Base-by-base conservation (phyloP, 2,329 filamentous ascomycete genomes). In the Xylaria digitata region DNA sequence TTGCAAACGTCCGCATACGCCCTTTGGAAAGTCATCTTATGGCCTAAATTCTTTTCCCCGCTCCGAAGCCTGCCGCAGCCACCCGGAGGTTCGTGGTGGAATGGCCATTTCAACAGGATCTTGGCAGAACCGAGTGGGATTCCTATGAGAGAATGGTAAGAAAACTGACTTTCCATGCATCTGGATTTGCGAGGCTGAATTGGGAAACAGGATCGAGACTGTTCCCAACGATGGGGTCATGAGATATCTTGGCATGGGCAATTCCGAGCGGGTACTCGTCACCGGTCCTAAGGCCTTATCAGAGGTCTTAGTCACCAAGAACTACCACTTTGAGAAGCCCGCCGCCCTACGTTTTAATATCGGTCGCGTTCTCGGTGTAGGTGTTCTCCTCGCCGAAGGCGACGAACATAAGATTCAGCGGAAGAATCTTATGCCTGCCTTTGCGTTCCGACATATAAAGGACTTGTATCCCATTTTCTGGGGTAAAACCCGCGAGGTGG, bases 391-490 rank as follows among this genome's bases (percentile, higher is more conserved):
- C 11, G 92, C 93, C 1, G 94, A 97, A 79, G 94, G 94, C n/a
- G 92, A 96, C 13, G 92, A 94, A 74, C 95, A 97, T 78, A 96
- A 91, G 81, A 82, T 87, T 73, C 92, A 94, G 80, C 86, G 94
- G 53, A 94, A 92, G 77, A 89, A 90, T 65, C 86, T 97, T 19
- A 88, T 90, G 81, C 93, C 93, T 0, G 92, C 93, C 1, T 97
- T 97, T 78, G 85, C 89, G n/a, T 96, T 93, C 75, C 87, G 93
- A 23, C 92, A 96, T 74, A 84, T 97, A 77, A 96, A 96, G 76
- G 87, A 95, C 66, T 81, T 97, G 15, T 96, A 96, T 73, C 90
- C 93, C 0, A 81, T 91, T 6, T 97, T 97, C 78, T 97, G 93
- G 93, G 74, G 80, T 21, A 97, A 96, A 79, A 86, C 90, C 0